phyloP scores from a whole-genome alignment of 2,329 filamentous ascomycete species.

The Neofusicoccum umdonicola region DNA sequence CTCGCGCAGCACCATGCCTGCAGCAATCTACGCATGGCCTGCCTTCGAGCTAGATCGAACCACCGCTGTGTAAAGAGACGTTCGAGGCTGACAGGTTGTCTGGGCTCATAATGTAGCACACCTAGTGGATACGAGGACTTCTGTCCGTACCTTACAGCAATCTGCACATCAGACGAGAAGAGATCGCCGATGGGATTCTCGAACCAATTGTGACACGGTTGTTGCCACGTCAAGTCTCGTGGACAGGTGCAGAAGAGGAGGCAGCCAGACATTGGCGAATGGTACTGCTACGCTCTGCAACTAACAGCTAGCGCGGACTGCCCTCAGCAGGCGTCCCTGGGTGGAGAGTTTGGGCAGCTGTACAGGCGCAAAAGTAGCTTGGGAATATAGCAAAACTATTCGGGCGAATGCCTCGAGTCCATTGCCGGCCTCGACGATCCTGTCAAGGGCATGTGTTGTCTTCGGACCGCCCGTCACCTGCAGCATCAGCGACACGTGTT shows the following conservation, averaged over 20 bases:
- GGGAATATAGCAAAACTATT: no score
- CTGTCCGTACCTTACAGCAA: slow-evolving; percentile 8
- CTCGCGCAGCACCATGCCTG: neutral
- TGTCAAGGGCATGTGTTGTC: no score
- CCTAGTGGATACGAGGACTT: neutral
- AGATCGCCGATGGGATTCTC: neutral
- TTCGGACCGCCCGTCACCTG: no score
- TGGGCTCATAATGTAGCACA: neutral
- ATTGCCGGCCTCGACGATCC: no score
- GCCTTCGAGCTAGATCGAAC: neutral
- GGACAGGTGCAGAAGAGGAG: neutral
- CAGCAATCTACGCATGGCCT: no score
- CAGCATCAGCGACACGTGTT: neutral
- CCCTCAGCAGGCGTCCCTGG: no score
- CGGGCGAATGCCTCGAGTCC: no score
- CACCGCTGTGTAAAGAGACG: neutral
- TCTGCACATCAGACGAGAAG: neutral
- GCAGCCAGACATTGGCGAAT: slow-evolving; percentile 4
- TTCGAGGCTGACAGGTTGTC: neutral
- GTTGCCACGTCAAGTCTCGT: slow-evolving; percentile 5
- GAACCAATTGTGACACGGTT: neutral
- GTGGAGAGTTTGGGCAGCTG: no score
- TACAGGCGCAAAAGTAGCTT: no score
- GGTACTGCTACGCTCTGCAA: neutral
- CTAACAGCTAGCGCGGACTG: no score